Base-by-base conservation (phyloP, 192 early-diverging fungal genomes). In the Allomyces macrogynus region DNA sequence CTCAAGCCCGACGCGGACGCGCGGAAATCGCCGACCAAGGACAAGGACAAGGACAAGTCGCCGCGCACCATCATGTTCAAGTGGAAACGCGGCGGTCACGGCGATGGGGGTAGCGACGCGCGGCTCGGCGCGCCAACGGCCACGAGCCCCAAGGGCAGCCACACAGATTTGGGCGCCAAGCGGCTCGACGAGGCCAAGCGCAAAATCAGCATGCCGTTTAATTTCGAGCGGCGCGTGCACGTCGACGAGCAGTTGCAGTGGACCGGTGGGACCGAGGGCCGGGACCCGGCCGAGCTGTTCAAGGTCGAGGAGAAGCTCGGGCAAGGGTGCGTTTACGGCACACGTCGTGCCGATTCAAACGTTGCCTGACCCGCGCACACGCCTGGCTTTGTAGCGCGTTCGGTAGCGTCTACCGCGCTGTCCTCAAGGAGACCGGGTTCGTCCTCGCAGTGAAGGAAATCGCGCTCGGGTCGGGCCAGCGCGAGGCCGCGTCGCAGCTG, bases 371-470 rank as follows among this genome's bases (percentile, higher is more conserved):
- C 4, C 32, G 32, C 7, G 0, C 4, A 8, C 7, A 7, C 32
- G 3, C 8, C 32, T 8, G 4, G 32, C 3, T 0, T 8, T 40
- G 32, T 12, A 24, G 61, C 1, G 73, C 74, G 5, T 78, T 78
- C 63, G 76, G 75, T 3, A 54, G 69, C 23, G 74, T 78, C 20
- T 76, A 67, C 65, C 78, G 70, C 64, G 75, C 70, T 16, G n/a
- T 67, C 18, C 63, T 76, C 24, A 78, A 67, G 40, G 65, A 67
- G 42, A 61, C 73, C 5, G 72, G 73, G 3, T 74, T 77, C 62
- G 70, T 75, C 23, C 54, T 78, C 14, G 77, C 77, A 22, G 67
- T 78, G n/a, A 79, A 79, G 27, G 69, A 78, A 65, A 73, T 78
- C 61, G 61, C 27, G 11, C 49, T 77, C 18, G 42, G 62, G 25